Evolutionary conservation across 768 basidiomycete genomes (phyloP).

Genomic region (Galerina sulciceps): DNA sequence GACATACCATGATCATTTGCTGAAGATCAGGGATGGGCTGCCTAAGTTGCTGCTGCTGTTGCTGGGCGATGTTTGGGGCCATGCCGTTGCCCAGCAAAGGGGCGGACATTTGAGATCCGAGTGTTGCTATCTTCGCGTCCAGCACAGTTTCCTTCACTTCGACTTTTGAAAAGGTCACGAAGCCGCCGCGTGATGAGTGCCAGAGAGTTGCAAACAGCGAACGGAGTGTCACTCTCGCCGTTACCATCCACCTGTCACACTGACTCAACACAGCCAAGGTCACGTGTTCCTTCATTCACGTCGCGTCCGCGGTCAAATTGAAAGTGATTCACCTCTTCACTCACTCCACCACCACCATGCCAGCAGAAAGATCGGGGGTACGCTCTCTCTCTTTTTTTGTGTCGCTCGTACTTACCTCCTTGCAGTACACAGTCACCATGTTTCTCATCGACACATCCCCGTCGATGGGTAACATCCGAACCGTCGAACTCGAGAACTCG

Average conservation of each 20-base stretch:
- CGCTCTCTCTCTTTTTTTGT: slow-evolving; percentile 23
- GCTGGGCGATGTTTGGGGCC: slow-evolving; percentile 36
- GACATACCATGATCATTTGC: slow-evolving; percentile 46
- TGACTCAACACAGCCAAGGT: slow-evolving; percentile 14
- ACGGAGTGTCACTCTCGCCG: neutral
- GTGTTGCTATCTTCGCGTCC: slow-evolving; percentile 9
- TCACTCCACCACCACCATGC: slow-evolving; percentile 43
- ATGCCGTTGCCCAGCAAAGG: slow-evolving; percentile 45
- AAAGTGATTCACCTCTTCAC: slow-evolving; percentile 12
- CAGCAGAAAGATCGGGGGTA: slow-evolving; percentile 82
- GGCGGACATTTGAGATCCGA: slow-evolving; percentile 35
- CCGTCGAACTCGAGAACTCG: slow-evolving; percentile 58
- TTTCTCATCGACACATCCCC: slow-evolving; percentile 89
- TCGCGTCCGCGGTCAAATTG: slow-evolving; percentile 40
- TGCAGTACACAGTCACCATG: slow-evolving; percentile 84
- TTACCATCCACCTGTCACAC: slow-evolving; percentile 9
- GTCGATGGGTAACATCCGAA: slow-evolving; percentile 75
- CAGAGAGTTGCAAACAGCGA: slow-evolving; percentile 29
- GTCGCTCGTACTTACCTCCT: slow-evolving; percentile 8
- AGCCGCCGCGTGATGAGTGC: slow-evolving; percentile 38
- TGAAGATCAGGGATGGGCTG: slow-evolving; percentile 42
- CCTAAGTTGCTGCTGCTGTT: slow-evolving; percentile 34
- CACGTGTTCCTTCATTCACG: slow-evolving; percentile 35
- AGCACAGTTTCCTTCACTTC: slow-evolving; percentile 1
- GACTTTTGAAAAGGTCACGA: slow-evolving; percentile 31